Percentiles rank a stretch among this genome's conserved stretches.
These are phyloP conservation scores for Candida suzukii DNA, from an alignment of 805 yeast species.

Conservation along the genomic window DNA sequence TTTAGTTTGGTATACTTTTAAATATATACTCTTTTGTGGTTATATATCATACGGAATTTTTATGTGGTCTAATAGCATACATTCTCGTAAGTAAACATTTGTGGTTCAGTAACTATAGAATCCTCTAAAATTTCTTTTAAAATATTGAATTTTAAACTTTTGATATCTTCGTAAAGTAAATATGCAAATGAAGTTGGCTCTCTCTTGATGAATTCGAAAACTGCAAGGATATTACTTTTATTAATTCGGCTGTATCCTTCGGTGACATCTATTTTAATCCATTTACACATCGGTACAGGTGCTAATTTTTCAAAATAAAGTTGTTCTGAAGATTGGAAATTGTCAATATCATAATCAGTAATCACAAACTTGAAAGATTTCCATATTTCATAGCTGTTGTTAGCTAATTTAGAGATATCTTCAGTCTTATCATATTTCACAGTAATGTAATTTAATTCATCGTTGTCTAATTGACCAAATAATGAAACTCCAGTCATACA, in stretches of 20 bases:
- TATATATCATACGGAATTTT: too few relatives aligned
- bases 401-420: slow-evolving; percentile 26
- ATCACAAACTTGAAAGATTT: slow-evolving; percentile 43
- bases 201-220: not conserved
- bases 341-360: slow-evolving; percentile 26
- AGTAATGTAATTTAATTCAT: slow-evolving; percentile 12
- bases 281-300: slow-evolving; percentile 24
- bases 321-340: slow-evolving; percentile 1
- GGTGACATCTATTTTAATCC: slow-evolving; percentile 36
- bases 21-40: not conserved
- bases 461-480: slow-evolving; percentile 55
- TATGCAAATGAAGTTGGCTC: not conserved
- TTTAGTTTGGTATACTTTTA: not conserved
- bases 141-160: slow-evolving; percentile 6
- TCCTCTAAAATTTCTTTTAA: slow-evolving; percentile 2
- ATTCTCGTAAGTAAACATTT: slow-evolving; percentile 14
- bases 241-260: slow-evolving; percentile 36
- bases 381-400: slow-evolving; percentile 29
- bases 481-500: slow-evolving; percentile 85
- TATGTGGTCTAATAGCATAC: slow-evolving; percentile 1
- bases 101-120: slow-evolving; percentile 7
- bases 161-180: not conserved
- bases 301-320: slow-evolving; percentile 14
- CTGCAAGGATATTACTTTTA: slow-evolving; percentile 4
- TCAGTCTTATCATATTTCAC: slow-evolving; percentile 77